phyloP scores from a whole-genome alignment of 495 filamentous ascomycete species.

The Xylaria intraflava region DNA sequence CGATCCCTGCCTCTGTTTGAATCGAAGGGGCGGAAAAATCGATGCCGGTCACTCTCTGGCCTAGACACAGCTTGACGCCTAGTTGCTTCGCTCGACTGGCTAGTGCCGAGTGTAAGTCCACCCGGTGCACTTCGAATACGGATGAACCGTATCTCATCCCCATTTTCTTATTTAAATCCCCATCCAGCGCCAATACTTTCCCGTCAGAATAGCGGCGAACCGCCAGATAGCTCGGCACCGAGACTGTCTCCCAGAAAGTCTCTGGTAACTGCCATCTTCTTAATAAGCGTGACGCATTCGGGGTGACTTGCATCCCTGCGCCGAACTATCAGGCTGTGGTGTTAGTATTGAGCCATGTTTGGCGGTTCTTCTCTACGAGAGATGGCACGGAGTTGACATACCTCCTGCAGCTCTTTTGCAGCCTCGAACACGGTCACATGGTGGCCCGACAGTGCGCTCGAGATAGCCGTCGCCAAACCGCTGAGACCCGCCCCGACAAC shows the following conservation, averaged over 20 bases:
- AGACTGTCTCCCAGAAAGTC: conserved; percentile 28
- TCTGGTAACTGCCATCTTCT: conserved; percentile 41
- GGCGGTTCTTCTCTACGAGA: neutral
- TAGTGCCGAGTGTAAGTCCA: conserved; percentile 37
- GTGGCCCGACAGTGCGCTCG: conserved; percentile 21
- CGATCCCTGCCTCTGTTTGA: conserved; percentile 24
- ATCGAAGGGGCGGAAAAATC: conserved; percentile 36
- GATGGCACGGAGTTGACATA: neutral
- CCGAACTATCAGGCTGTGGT: conserved; percentile 26
- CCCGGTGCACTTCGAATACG: conserved; percentile 38
- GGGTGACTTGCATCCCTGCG: conserved; percentile 41
- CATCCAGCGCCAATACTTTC: conserved; percentile 22
- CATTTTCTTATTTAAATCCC: conserved; percentile 27
- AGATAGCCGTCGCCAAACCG: conserved; percentile 49
- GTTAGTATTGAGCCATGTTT: neutral
- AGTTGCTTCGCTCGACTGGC: conserved; percentile 28
- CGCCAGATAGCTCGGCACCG: conserved; percentile 16
- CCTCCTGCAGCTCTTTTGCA: conserved; percentile 23
- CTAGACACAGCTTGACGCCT: conserved; percentile 30
- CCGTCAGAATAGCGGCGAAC: conserved; percentile 31
- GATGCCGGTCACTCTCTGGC: conserved; percentile 25
- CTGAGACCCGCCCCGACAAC: conserved; percentile 55
- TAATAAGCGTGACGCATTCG: conserved; percentile 41
- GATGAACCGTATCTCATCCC: conserved; percentile 31
- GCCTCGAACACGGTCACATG: conserved; percentile 23